These are phyloP conservation scores for Clitoria ternatea DNA, from an alignment of 306 rosid genomes.

Conservation along the genomic window DNA sequence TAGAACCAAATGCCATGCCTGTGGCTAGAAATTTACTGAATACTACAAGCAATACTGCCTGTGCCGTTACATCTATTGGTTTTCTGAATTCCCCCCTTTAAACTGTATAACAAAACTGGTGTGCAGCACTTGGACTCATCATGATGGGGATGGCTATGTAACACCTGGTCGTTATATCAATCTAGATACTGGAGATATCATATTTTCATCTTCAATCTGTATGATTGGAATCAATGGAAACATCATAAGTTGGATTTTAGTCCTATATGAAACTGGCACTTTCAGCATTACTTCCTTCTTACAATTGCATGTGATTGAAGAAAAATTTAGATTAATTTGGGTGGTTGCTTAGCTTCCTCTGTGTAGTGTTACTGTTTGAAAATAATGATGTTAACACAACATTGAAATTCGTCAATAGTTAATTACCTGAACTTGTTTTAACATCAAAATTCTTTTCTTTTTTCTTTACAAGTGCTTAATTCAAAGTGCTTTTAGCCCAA, in stretches of 20 bases:
- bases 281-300: not conserved
- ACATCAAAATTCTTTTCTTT: not conserved
- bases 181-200: not conserved
- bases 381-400: not conserved
- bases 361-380: not conserved
- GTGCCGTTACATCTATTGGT: not conserved
- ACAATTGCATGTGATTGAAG: not conserved
- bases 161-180: not conserved
- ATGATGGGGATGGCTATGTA: not conserved
- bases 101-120: conserved; percentile 6
- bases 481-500: not conserved
- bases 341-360: not conserved
- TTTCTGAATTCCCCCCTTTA: not conserved
- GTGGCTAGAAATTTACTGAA: not conserved
- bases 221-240: not conserved
- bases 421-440: not conserved
- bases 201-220: not conserved
- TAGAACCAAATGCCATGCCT: not conserved
- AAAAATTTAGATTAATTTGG: not conserved
- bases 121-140: not conserved
- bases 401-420: not conserved
- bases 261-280: not conserved
- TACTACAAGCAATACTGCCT: not conserved
- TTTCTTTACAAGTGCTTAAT: not conserved
- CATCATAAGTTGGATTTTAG: not conserved